Evolutionary conservation across 2,329 filamentous ascomycete genomes (phyloP).

Genomic region (Lithohypha guttulata): DNA sequence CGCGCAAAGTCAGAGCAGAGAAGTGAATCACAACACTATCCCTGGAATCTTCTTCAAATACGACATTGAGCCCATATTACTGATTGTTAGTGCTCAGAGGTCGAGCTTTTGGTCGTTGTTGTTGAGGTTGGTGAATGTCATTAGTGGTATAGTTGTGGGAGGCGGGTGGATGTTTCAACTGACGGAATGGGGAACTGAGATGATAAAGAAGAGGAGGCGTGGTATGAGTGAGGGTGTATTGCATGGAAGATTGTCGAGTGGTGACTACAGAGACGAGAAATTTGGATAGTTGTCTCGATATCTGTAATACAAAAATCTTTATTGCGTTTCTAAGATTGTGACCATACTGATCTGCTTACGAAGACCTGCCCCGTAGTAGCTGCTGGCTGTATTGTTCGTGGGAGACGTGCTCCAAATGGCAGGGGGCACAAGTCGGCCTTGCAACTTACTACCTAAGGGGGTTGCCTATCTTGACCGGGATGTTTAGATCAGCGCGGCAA

Average conservation of each 20-base stretch:
- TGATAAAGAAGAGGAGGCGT: constrained; percentile 32
- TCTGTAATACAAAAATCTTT: neutral
- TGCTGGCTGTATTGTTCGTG: no score
- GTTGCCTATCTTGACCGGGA: no score
- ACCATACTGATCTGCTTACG: no score
- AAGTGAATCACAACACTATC: constrained; percentile 57
- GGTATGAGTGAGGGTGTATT: constrained; percentile 36
- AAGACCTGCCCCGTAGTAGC: no score
- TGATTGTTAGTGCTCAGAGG: constrained; percentile 74
- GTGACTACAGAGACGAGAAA: constrained; percentile 23
- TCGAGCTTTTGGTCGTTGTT: constrained; percentile 63
- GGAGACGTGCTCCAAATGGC: no score
- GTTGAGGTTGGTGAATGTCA: constrained; percentile 78
- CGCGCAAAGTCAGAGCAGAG: constrained; percentile 75
- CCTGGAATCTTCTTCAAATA: constrained; percentile 98
- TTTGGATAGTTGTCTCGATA: neutral
- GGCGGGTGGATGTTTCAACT: constrained; percentile 89
- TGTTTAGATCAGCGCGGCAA: no score
- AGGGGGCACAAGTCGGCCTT: no score
- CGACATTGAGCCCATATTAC: constrained; percentile 89
- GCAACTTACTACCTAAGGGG: no score
- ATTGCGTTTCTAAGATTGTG: no score
- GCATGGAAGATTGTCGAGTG: constrained; percentile 30
- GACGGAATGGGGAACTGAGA: constrained; percentile 57
- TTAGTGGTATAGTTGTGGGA: constrained; percentile 82